A percentile compares a stretch with the other conserved stretches of the same genome.
These are phyloP conservation scores for Leishmania major DNA, from an alignment of 208 protist genomes.

Conservation along the genomic window DNA sequence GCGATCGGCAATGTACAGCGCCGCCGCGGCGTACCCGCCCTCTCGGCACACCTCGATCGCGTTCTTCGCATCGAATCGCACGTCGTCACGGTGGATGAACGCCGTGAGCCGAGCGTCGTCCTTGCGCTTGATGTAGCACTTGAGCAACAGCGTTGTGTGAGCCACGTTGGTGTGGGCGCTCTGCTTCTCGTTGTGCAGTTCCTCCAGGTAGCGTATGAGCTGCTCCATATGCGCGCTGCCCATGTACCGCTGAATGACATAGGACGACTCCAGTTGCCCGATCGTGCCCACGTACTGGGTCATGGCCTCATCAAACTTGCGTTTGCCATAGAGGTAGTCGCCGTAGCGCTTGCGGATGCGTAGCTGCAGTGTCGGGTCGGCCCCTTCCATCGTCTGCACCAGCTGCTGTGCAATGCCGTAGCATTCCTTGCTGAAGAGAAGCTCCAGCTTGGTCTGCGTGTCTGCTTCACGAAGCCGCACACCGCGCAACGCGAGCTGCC, in stretches of 20 bases:
- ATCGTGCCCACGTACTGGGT: slow-evolving; percentile 95
- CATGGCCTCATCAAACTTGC: slow-evolving; percentile 86
- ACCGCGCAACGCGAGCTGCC: slow-evolving; percentile 14
- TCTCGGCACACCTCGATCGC: slow-evolving; percentile 94
- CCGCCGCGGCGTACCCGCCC: slow-evolving; percentile 90
- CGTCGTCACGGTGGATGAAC: slow-evolving; percentile 91
- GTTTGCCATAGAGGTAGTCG: slow-evolving; percentile 93
- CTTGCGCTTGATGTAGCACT: slow-evolving; percentile 97
- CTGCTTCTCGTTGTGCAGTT: slow-evolving; percentile 67
- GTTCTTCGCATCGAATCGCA: slow-evolving; percentile 94
- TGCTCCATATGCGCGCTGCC: slow-evolving; percentile 93
- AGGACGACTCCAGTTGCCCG: slow-evolving; percentile 95
- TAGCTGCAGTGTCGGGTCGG: slow-evolving; percentile 74
- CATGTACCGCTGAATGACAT: slow-evolving; percentile 97
- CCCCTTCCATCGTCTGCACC: slow-evolving; percentile 48
- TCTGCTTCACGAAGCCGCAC: slow-evolving; percentile 89
- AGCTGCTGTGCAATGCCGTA: slow-evolving; percentile 94
- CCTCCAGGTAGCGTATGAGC: slow-evolving; percentile 95
- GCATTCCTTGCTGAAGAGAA: slow-evolving; percentile 95
- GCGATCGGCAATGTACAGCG: slow-evolving; percentile 83
- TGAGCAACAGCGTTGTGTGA: slow-evolving; percentile 97
- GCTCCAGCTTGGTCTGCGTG: slow-evolving; percentile 94
- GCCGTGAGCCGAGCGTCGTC: slow-evolving; percentile 86
- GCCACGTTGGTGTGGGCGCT: slow-evolving; percentile 79
- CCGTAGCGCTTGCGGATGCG: slow-evolving; percentile 94